phyloP scores from a whole-genome alignment of 2,329 filamentous ascomycete species.

The Aspergillus felis region DNA sequence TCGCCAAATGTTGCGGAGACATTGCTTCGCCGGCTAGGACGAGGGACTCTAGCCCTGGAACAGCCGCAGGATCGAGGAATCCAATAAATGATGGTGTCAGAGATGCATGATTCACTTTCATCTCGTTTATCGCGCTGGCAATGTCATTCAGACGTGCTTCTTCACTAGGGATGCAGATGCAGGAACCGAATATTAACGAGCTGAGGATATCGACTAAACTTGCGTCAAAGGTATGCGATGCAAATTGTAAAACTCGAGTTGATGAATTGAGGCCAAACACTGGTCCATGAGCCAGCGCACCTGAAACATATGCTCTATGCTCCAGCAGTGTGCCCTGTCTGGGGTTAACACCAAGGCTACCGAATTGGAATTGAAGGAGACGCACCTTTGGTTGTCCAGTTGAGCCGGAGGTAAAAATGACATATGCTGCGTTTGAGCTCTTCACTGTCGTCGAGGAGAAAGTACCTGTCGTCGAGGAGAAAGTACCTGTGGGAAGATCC shows the following conservation, averaged over 20 bases:
- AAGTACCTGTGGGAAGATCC: conserved; percentile 7
- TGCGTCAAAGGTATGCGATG: conserved; percentile 55
- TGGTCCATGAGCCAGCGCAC: conserved; percentile 50
- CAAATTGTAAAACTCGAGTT: conserved; percentile 57
- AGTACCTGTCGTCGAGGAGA: conserved; percentile 14
- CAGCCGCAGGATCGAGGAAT: conserved; percentile 41
- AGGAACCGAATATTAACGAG: conserved; percentile 54
- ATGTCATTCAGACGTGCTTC: conserved; percentile 49
- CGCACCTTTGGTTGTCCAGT: conserved; percentile 51
- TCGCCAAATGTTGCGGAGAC: conserved; percentile 38
- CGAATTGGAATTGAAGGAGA: background rate
- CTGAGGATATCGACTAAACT: conserved; percentile 53
- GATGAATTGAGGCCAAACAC: conserved; percentile 47
- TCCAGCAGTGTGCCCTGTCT: conserved; percentile 57
- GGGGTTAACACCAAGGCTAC: conserved; percentile 7
- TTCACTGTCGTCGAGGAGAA: conserved; percentile 23
- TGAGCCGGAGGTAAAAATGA: conserved; percentile 58
- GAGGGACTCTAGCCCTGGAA: conserved; percentile 42
- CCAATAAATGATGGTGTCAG: conserved; percentile 59
- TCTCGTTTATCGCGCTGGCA: conserved; percentile 47
- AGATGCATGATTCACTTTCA: conserved; percentile 52
- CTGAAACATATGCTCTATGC: conserved; percentile 57
- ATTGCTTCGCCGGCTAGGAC: conserved; percentile 48
- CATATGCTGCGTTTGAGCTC: conserved; percentile 44
- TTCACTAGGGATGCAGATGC: conserved; percentile 55